Base-by-base conservation (phyloP, 2,329 filamentous ascomycete genomes). In the Dactylellina drechsleri region DNA sequence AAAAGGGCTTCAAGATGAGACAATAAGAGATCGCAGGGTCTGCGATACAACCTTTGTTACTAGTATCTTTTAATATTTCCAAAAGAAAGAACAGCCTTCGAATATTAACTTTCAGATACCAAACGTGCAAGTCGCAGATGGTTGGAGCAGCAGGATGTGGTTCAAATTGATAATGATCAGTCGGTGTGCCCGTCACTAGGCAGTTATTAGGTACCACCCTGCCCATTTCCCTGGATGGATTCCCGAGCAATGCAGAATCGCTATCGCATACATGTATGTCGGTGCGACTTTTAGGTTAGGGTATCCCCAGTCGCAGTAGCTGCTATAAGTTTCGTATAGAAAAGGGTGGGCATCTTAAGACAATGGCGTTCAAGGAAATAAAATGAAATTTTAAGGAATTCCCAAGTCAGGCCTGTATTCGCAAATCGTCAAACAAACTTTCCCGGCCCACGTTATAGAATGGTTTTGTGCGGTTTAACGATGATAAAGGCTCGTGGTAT, bases 401-500 rank as follows among this genome's bases (percentile, higher is more conserved):
- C 50, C 36, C 57, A 50, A 50, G 53, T 41, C 66, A 61, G 58
- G 57, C 59, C 36, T 28, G 58, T 65, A 43, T 57, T 65, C 45
- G 47, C 40, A 41, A 66, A 66, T 73, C 67, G 67, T 53, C 13
- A 72, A 65, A 72, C 54, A 53, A 66, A 54, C 68, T 60, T 61
- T 73, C 68, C 68, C 66, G 54, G 68, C 50, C 60, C 68, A 73
- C 68, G 68, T 73, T 73, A 50, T 73, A 54, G 68, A 66, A 40
- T 31, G 64, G 60, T 60, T 62, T 66, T 60, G 53, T 10, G 3
- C 47, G 56, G 41, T 45, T 45, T n/a, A 18, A 40, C 60, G 67
- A 58, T 66, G 60, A 72, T 66, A 66, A 10, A 36, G 67, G 36
- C 62, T 62, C 31, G 49, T 31, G 60, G 56, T 56, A 53, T 60